Evolutionary conservation across 495 filamentous ascomycete genomes (phyloP), one percentile per base, ranked within the genome.

Genomic region (Lasiosphaeria ovina): DNA sequence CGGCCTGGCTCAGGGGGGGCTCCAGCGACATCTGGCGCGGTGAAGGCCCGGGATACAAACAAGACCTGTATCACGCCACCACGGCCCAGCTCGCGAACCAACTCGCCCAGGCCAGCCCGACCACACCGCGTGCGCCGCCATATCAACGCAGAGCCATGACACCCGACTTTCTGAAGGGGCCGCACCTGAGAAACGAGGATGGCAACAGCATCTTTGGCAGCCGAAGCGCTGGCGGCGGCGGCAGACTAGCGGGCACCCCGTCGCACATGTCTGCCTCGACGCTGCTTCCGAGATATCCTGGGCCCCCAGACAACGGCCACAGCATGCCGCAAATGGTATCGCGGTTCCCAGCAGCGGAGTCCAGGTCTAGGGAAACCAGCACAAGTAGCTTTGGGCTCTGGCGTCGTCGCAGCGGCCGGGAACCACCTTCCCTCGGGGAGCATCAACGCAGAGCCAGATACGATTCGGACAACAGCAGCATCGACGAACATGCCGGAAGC

Each of bases 41-140:
- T 5, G 45, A 17, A 14, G 34, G 31, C 17, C 17, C 44, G 9
- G 38, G 12, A 52, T 50, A 59, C 34, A 44, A 17, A 7, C 47
- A 55, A 2, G 66, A 66, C 50, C 60, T 68, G 7, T 69, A 69
- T 31, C 66, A 69, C 56, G 59, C 53, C 17, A 66, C 66, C 7
- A 45, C 66, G 34, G 35, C 64, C 4, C 63, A 69, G 34, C 51
- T 69, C 6, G 66, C 66, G 5, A 16, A 14, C 38, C 3, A 57
- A 50, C 33, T n/a, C 48, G n/a, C 14, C 34, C 32, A 35, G 36
- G 24, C 24, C 44, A 44, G 14, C 60, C 35, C 34, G 6, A 50
- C 10, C 56, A 51, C 3, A 9, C 10, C 9, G 9, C 24, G 24
- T 24, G 24, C 24, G 24, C 24, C 24, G 24, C 24, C 24, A 24